Evolutionary conservation across 2,329 filamentous ascomycete genomes (phyloP), one percentile per base, ranked within the genome.

Genomic region (Metarhizium anisopliae): DNA sequence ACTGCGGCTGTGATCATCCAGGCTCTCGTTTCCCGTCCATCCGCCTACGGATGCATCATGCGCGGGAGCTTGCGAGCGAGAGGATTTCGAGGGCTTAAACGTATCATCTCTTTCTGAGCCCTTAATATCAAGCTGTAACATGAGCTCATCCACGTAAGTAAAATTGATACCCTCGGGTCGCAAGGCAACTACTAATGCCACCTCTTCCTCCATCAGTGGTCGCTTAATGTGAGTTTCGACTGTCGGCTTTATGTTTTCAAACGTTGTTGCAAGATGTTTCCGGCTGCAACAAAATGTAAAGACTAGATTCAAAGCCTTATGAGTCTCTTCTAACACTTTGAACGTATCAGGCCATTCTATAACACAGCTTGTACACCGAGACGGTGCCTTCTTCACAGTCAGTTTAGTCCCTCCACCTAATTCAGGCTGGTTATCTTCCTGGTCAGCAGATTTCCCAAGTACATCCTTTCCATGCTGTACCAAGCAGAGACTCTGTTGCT

Each of bases 231-330:
- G 90, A 0, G 82, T 82, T 69, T 96, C 90, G 1, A 97, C 93
- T 0, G 93, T 83, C 8, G 84, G 81, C 62, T 86, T 90, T 50
- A 99, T 88, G 6, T 87, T 96, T 16, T 94, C 88, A 61, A 96
- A 90, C 0, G 93, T 96, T 0, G 94, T 97, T 0, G 89, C 85
- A 32, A 97, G 79, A 64, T 97, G 89, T 67, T 95, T 96, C 50
- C 94, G 85, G 1, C 93, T 93, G 67, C 86, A 94, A 73, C 90
- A 95, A 67, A 99, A 97, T 0, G 94, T 97, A 64, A 90, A 96
- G 1, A 97, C 90, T 2, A 97, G 74, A 63, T 96, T 99, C 58
- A 99, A 74, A 1, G 94, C 93, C 58, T 85, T 82, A 68, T 97
- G 89, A 0, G 86, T 88, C 67, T 86, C 85, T 30, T 87, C 84